Conservation (phyloP, 352 stramenopile species). For the Phytophthora sojae region DNA sequence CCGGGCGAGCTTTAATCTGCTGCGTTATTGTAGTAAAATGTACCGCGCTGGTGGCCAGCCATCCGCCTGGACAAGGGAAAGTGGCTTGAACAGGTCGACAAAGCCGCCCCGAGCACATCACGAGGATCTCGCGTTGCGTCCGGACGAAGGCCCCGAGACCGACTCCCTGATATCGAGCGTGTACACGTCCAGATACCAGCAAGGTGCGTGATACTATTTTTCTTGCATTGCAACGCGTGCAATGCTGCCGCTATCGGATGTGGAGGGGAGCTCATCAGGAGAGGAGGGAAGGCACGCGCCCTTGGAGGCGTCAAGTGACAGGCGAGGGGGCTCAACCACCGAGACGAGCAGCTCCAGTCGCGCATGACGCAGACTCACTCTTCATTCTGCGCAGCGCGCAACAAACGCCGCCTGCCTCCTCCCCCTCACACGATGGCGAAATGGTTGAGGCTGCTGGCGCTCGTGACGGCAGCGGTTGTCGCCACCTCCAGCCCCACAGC, state of each 20-base stretch:
- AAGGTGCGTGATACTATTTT: slow-evolving; percentile 6
- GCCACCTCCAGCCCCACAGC: not conserved
- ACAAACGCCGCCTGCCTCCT: slow-evolving; percentile 3
- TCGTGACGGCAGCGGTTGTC: slow-evolving; percentile 1
- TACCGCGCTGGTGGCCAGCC: slow-evolving; percentile 6
- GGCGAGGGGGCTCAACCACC: slow-evolving; percentile 20
- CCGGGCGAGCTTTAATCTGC: slow-evolving; percentile 20
- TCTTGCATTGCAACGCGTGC: slow-evolving; percentile 8
- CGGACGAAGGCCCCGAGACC: not conserved
- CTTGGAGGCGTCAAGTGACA: slow-evolving; percentile 13
- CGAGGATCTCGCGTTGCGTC: not conserved
- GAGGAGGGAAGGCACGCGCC: slow-evolving; percentile 14
- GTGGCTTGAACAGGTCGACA: slow-evolving; percentile 14
- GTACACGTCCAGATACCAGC: not conserved
- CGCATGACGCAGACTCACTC: slow-evolving; percentile 16
- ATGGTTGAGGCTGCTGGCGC: slow-evolving; percentile 25
- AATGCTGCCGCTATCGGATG: slow-evolving; percentile 14
- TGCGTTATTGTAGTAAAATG: not conserved
- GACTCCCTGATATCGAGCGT: slow-evolving; percentile 8
- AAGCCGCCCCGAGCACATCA: slow-evolving; percentile 9
- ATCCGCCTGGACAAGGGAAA: not conserved
- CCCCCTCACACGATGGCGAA: slow-evolving; percentile 11
- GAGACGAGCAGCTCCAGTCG: slow-evolving; percentile 26
- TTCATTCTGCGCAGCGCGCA: slow-evolving; percentile 16
- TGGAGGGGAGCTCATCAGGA: slow-evolving; percentile 22